Evolutionary conservation across 1,139 yeast genomes (phyloP).

Genomic region (Yamadazyma blattariae): DNA sequence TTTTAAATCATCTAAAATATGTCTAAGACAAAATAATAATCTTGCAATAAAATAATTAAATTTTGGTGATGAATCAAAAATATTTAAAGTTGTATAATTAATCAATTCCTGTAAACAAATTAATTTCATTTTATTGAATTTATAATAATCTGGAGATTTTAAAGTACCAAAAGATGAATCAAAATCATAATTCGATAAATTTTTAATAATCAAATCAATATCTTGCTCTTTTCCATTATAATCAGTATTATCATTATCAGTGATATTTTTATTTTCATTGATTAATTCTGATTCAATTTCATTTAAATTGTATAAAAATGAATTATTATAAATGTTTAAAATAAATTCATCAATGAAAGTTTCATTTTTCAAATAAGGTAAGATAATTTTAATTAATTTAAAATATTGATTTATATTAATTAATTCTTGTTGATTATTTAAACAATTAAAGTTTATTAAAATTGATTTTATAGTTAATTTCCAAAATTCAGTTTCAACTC

Average conservation of each 20-base stretch:
- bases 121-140: slow-evolving; percentile 26
- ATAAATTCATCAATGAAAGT: slow-evolving; percentile 40
- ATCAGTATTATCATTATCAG: too few species aligned
- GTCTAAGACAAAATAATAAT: slow-evolving; percentile 30
- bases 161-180: slow-evolving; percentile 33
- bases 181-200: slow-evolving; percentile 23
- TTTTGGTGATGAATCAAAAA: slow-evolving; percentile 17
- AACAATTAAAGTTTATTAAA: slow-evolving; percentile 34
- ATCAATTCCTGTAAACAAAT: slow-evolving; percentile 34
- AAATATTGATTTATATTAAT: slow-evolving; percentile 49
- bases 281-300: slow-evolving; percentile 23
- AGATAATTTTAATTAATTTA: slow-evolving; percentile 37
- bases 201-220: slow-evolving; percentile 14
- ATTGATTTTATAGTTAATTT: slow-evolving; percentile 39
- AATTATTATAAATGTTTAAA: slow-evolving; percentile 27
- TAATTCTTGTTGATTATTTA: slow-evolving; percentile 36
- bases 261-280: slow-evolving; percentile 3
- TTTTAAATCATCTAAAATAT: slow-evolving; percentile 33
- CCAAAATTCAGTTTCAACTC: slow-evolving; percentile 38
- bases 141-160: slow-evolving; percentile 19
- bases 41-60: slow-evolving; percentile 27
- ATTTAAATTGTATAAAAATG: slow-evolving; percentile 34
- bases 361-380: slow-evolving; percentile 32
- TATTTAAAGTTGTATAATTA: slow-evolving; percentile 15
- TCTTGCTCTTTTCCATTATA: too few species aligned